Percentiles rank a stretch among this genome's conserved stretches.
phyloP scores from a whole-genome alignment of 257 asterid species.

The Thymus quinquecostatus region DNA sequence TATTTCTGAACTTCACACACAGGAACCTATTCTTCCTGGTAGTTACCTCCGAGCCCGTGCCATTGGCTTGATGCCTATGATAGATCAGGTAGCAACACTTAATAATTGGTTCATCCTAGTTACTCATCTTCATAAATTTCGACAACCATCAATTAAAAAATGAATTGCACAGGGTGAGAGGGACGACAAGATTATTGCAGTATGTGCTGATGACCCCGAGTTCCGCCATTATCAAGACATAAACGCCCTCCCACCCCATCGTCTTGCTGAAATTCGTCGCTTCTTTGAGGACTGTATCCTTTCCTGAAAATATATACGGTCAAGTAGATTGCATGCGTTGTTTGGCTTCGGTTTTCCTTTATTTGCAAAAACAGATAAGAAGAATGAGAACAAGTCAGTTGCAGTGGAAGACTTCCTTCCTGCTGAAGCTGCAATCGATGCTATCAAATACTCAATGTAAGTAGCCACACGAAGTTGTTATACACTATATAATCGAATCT shows the following conservation, averaged over 20 bases:
- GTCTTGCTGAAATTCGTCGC: slow-evolving; percentile 93
- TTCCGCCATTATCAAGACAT: slow-evolving; percentile 77
- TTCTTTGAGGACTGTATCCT: slow-evolving; percentile 96
- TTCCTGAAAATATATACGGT: background rate
- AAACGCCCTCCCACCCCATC: slow-evolving; percentile 81
- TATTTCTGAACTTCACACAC: background rate
- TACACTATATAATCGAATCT: too few species aligned
- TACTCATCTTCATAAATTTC: too few species aligned
- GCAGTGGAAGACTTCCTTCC: slow-evolving; percentile 88
- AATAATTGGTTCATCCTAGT: too few species aligned
- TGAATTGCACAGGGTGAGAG: slow-evolving; percentile 65
- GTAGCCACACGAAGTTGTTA: background rate
- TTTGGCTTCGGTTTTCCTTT: slow-evolving; percentile 35
- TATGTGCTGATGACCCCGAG: slow-evolving; percentile 94
- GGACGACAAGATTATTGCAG: slow-evolving; percentile 92
- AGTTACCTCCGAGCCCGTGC: slow-evolving; percentile 94
- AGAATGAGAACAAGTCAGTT: slow-evolving; percentile 86
- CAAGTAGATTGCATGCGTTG: background rate
- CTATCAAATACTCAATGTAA: slow-evolving; percentile 79
- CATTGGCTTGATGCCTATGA: slow-evolving; percentile 98
- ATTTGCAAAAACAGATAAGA: slow-evolving; percentile 58
- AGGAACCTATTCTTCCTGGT: slow-evolving; percentile 93
- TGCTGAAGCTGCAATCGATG: slow-evolving; percentile 67
- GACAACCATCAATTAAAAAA: too few species aligned
- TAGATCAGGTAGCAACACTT: slow-evolving; percentile 67